Base-by-base conservation (phyloP, 192 early-diverging fungal species). In the Rhizophagus clarus region DNA sequence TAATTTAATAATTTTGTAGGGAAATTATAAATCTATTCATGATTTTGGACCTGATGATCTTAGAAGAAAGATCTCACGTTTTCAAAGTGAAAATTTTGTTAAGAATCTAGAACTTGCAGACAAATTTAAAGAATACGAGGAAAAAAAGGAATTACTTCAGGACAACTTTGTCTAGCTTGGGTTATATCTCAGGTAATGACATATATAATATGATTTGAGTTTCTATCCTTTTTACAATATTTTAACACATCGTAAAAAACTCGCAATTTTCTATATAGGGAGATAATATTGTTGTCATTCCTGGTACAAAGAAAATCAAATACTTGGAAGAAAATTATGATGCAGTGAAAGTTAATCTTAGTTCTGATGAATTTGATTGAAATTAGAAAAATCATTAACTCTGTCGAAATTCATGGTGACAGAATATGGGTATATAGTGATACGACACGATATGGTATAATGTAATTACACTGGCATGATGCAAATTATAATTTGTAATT, bases 81-180 rank as follows among this genome's bases (percentile, higher is more conserved):
- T 94, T 86, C 80, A 86, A 76, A 84, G 81, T 0, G 92, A 92
- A 37, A 84, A 88, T 76, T 88, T 93, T 81, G 72, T 22, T 47
- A n/a, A 88, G 86, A 94, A 94, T 79, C 67, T 87, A 37, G 83
- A 86, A 77, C 84, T 93, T 37, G 92, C 90, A 24, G 82, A 89
- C 34, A 83, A 81, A 4, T 67, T 93, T 49, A 68, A 86, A 31
- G 72, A 24, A 2, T 34, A 90, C 40, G 92, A 90, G 20, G 79
- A 81, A 90, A 89, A 64, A 90, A 89, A 67, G 82, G 82, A 10
- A 80, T 85, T 66, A 88, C 83, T 22, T 62, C 88, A 0, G 78
- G 83, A 8, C 90, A 94, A 78, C 76, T 93, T 20, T 85, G 85
- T 0, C 81, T 94, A 34, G 90, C 93, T 5, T 94, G 93, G 93